Conservation (phyloP, 148 eudicot genomes). For the Chenopodium quinoa region DNA sequence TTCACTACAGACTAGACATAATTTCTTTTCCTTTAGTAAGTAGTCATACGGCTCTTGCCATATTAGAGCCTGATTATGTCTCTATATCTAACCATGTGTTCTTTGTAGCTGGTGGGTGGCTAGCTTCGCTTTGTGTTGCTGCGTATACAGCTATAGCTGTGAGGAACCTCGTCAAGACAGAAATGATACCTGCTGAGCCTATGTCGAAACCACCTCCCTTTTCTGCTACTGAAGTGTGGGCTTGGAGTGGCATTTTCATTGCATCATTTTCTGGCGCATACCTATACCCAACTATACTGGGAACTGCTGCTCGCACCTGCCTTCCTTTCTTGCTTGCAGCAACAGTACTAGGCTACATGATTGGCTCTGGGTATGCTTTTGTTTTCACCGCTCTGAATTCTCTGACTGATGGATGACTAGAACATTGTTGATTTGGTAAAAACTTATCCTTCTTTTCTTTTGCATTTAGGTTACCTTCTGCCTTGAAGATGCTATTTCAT, state of each 20-base stretch:
- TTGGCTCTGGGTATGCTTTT: conserved; percentile 77
- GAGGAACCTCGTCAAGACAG: conserved; percentile 81
- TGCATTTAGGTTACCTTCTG: conserved; percentile 69
- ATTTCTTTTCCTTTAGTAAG: not conserved
- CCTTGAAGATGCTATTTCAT: conserved; percentile 71
- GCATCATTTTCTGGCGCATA: conserved; percentile 59
- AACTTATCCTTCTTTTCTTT: not conserved
- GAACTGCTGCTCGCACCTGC: conserved; percentile 81
- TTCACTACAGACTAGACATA: not conserved
- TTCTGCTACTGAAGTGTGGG: conserved; percentile 62
- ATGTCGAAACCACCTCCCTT: conserved; percentile 91
- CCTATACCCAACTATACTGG: conserved; percentile 64
- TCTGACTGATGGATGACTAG: not conserved
- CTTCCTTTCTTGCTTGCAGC: conserved; percentile 91
- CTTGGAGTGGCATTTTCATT: conserved; percentile 70
- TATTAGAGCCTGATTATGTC: not conserved
- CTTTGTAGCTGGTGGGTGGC: conserved; percentile 91
- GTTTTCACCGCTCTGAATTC: not conserved
- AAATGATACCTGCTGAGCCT: conserved; percentile 89
- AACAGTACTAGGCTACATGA: conserved; percentile 84
- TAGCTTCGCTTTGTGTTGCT: conserved; percentile 89
- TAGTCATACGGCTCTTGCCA: not conserved
- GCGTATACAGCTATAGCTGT: conserved; percentile 89
- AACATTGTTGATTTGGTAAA: not conserved
- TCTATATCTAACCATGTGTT: not conserved